phyloP scores from a whole-genome alignment of 1,139 yeast genomes.

The Nakaseomyces glabratus region DNA sequence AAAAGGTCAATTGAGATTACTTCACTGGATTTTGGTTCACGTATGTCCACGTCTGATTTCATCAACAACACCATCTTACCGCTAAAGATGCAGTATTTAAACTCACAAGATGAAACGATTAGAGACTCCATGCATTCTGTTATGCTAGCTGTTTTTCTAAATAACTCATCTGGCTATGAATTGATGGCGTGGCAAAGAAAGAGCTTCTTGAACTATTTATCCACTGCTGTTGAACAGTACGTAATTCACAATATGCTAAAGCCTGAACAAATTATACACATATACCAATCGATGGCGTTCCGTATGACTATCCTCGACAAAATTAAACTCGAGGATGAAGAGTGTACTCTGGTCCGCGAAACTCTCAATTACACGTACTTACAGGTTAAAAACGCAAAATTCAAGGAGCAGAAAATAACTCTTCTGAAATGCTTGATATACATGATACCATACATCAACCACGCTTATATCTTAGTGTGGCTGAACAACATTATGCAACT shows the following conservation, averaged over 20 bases:
- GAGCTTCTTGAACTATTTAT: slow-evolving; percentile 14
- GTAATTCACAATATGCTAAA: slow-evolving; percentile 12
- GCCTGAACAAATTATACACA: slow-evolving; percentile 15
- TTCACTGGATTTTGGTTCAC: slow-evolving; percentile 4
- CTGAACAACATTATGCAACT: slow-evolving; percentile 17
- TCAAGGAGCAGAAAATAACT: slow-evolving; percentile 9
- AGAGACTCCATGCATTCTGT: slow-evolving; percentile 24
- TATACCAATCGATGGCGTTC: slow-evolving; percentile 8
- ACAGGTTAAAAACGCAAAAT: slow-evolving; percentile 13
- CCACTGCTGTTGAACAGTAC: slow-evolving; percentile 16
- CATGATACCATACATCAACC: slow-evolving; percentile 16
- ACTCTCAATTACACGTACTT: slow-evolving; percentile 20
- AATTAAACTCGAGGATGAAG: not conserved
- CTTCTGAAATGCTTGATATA: slow-evolving; percentile 20
- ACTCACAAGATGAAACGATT: slow-evolving; percentile 13
- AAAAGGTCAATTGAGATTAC: slow-evolving; percentile 15
- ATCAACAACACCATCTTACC: slow-evolving; percentile 15
- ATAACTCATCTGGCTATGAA: slow-evolving; percentile 7
- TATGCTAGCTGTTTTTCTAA: slow-evolving; percentile 16
- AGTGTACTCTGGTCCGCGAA: slow-evolving; percentile 15
- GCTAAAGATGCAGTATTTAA: slow-evolving; percentile 11
- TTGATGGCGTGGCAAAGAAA: slow-evolving; percentile 20
- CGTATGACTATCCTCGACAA: slow-evolving; percentile 2
- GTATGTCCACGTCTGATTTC: slow-evolving; percentile 6
- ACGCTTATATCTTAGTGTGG: slow-evolving; percentile 17